phyloP scores from a whole-genome alignment of 306 rosid species.

The Gastrolobium bilobum region DNA sequence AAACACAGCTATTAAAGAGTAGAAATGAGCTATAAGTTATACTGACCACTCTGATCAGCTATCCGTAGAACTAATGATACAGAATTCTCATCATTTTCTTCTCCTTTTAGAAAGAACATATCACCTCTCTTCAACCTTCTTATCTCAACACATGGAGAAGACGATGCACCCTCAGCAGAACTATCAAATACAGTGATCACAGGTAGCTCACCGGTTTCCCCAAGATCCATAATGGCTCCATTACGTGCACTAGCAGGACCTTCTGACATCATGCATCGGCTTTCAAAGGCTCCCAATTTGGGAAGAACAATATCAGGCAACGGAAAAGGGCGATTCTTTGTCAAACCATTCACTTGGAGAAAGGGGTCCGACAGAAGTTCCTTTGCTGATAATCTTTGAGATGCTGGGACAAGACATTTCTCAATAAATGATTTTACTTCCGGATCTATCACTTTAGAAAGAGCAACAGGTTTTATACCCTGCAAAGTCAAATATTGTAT shows the following conservation, averaged over 20 bases:
- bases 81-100: conserved; percentile 53
- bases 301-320: conserved; percentile 65
- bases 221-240: conserved; percentile 42
- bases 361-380: conserved; percentile 56
- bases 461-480: conserved; percentile 59
- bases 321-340: conserved; percentile 48
- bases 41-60: conserved; percentile 56
- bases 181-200: conserved; percentile 45
- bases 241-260: conserved; percentile 56
- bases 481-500: conserved; percentile 33
- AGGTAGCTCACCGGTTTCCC: conserved; percentile 48
- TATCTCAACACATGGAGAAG: conserved; percentile 50
- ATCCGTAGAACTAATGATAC: conserved; percentile 60
- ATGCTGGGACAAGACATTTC: conserved; percentile 59
- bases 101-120: conserved; percentile 57
- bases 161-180: conserved; percentile 23
- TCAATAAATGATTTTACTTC: conserved; percentile 53
- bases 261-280: conserved; percentile 63
- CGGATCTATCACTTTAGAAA: conserved; percentile 50
- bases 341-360: conserved; percentile 45
- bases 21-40: conserved; percentile 13
- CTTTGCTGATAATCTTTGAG: conserved; percentile 56
- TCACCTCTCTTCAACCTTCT: conserved; percentile 52
- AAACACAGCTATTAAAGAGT: background rate
- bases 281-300: conserved; percentile 61